A percentile compares a stretch with the other conserved stretches of the same genome.
Conservation (phyloP, 202 grass and related monocot genomes). For the Carex arenaria region DNA sequence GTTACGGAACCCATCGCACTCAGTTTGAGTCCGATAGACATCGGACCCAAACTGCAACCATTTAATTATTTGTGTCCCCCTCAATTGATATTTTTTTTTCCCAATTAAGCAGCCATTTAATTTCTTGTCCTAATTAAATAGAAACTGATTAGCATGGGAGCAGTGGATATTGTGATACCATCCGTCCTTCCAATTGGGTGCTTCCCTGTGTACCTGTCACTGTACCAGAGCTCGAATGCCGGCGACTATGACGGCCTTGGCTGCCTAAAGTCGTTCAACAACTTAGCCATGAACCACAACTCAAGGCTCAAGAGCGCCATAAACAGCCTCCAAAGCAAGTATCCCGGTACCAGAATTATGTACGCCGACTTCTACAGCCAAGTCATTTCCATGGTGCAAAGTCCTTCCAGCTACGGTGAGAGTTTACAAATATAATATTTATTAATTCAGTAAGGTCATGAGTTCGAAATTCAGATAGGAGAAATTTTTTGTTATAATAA, state of each 20-base stretch:
- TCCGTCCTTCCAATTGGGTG: conserved; percentile 73
- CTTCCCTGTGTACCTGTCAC: conserved; percentile 72
- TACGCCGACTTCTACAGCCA: conserved; percentile 87
- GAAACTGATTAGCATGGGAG: conserved; percentile 32
- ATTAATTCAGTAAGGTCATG: no score
- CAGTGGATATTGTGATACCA: conserved; percentile 56
- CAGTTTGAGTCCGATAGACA: no score
- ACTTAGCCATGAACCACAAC: conserved; percentile 59
- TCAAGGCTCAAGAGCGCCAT: conserved; percentile 34
- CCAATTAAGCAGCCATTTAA: neutral
- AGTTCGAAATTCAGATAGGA: no score
- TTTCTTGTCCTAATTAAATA: neutral
- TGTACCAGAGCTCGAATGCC: conserved; percentile 56
- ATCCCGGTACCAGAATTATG: conserved; percentile 54
- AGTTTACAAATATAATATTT: no score
- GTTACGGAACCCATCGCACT: no score
- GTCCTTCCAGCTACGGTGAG: conserved; percentile 60
- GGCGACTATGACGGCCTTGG: conserved; percentile 63
- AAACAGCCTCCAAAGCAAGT: conserved; percentile 34
- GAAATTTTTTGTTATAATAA: no score
- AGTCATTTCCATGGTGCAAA: conserved; percentile 52
- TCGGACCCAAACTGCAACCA: no score
- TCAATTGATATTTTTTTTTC: neutral
- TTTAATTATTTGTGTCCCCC: no score
- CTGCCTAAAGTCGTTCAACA: conserved; percentile 72